Base-by-base conservation (phyloP, 106 monocot genomes). In the Dendrobium officinale region DNA sequence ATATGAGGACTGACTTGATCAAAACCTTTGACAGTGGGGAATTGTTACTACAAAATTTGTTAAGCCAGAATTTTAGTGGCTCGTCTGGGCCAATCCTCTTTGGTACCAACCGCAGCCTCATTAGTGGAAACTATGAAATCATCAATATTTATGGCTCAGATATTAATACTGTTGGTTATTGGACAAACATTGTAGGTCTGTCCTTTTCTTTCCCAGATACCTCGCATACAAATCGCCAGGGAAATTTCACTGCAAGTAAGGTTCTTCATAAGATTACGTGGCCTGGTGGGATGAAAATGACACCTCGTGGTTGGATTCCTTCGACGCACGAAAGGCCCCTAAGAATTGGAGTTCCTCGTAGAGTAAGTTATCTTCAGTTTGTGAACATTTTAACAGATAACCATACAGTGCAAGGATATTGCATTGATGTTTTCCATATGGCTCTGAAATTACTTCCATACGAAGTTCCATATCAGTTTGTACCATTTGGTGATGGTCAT, bases 381-480 rank as follows among this genome's bases (percentile, higher is more conserved):
- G 82, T 86, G 45, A 78, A 37, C 37, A 75, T 77, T 42, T 47
- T 47, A 5, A 47, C 54, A 7, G 79, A 77, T 11, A 75, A 81
- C 20, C 75, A 59, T 17, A 77, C 76, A n/a, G 81, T 79, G 16
- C 55, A 82, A 64, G 93, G 93, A 42, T 94, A 94, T 85, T 89
- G 91, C 80, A 85, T 94, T 47, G 93, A 94, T 79, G 89, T 94
- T 18, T 94, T 94, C 58, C 75, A 81, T 48, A 86, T 84, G 66
- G 86, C 84, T 42, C 18, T 89, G 17, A 83, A 81, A 67, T 83
- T 86, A 61, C 44, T 94, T 75, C 91, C 93, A 37, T 94, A 94
- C 80, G 77, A 81, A 27, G 86, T 94, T 73, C 87, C 93, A 43
- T 73, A 84, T 79, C 33, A 77, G 56, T 91, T 89, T 89, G 84